Evolutionary conservation across 768 basidiomycete species (phyloP), one percentile per base, ranked within the genome.

Genomic region (Auricularia heimuer): DNA sequence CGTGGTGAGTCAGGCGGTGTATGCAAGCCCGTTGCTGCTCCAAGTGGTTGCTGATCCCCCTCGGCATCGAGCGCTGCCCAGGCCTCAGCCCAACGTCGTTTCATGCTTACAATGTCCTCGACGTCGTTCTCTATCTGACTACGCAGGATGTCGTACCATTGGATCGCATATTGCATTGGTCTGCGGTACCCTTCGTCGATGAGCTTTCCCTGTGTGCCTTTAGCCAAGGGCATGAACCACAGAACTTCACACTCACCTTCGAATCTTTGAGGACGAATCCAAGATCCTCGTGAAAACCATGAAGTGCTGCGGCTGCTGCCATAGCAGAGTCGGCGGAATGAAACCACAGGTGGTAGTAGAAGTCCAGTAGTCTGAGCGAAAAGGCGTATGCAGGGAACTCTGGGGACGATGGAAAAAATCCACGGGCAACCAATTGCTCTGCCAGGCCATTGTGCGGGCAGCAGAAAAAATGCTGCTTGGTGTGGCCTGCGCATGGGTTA

Each of bases 251-350:
- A 51, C 58, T 29, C 10, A 75, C 73, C 64, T 68, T 61, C 1
- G 24, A 11, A 44, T 73, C 68, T 0, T 67, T 7, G 1, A 71
- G 42, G 3, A 51, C 24, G 58, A 69, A 77, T 1, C 75, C 75
- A 1, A 73, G 69, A 18, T 68, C 58, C 6, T 36, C 63, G 58
- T 79, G 78, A 58, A 75, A 73, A 0, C 67, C 69, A 29, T 71
- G 72, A 2, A 78, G 67, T 0, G 74, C 72, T 14, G 58, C 47
- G 0, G 75, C 68, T 35, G 75, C 47, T 1, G 69, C 75, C 51
- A 72, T 70, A 42, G 78, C 68, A 3, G 76, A 76, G 64, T 79
- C 72, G 21, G 76, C 78, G 0, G 78, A 77, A 0, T 70, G 66
- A 63, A 78, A 73, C 51, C 79, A 79, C 1, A 78, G 65, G 1